Percentiles rank a stretch among this genome's conserved stretches.
Evolutionary conservation across 768 basidiomycete genomes (phyloP).

Genomic region (Boletus sp.): DNA sequence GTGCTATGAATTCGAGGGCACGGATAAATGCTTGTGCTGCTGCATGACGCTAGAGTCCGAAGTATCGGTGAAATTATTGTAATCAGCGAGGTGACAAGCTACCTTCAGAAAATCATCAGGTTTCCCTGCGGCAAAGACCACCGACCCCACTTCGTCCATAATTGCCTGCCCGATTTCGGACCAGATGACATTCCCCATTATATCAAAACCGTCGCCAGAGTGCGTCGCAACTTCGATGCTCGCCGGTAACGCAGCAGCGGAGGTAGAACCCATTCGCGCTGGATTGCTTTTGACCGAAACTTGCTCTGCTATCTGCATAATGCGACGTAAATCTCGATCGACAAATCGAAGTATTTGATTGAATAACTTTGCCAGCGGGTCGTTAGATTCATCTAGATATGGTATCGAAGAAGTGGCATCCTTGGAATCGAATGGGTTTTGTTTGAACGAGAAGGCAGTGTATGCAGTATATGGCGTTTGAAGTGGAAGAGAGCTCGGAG

Average conservation of each 20-base stretch:
- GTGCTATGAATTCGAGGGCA: slow-evolving; percentile 78
- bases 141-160: slow-evolving; percentile 76
- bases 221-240: slow-evolving; percentile 4
- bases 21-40: slow-evolving; percentile 79
- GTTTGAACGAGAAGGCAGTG: slow-evolving; percentile 44
- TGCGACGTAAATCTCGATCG: slow-evolving; percentile 64
- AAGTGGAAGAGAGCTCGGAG: slow-evolving; percentile 39
- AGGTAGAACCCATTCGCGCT: slow-evolving; percentile 13
- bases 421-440: slow-evolving; percentile 37
- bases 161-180: slow-evolving; percentile 77
- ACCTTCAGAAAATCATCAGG: slow-evolving; percentile 90
- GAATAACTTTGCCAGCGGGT: slow-evolving; percentile 72
- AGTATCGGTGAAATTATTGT: not conserved
- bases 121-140: slow-evolving; percentile 88
- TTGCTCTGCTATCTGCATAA: slow-evolving; percentile 77
- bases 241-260: not conserved
- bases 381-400: slow-evolving; percentile 62
- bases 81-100: slow-evolving; percentile 14
- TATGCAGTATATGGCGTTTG: slow-evolving; percentile 54
- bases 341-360: slow-evolving; percentile 80
- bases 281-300: slow-evolving; percentile 49
- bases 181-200: slow-evolving; percentile 89
- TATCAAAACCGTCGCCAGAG: slow-evolving; percentile 56
- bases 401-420: slow-evolving; percentile 36
- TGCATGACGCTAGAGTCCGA: slow-evolving; percentile 65